Conservation (phyloP, 2,329 filamentous ascomycete genomes). For the Calcarisporium arbuscula region DNA sequence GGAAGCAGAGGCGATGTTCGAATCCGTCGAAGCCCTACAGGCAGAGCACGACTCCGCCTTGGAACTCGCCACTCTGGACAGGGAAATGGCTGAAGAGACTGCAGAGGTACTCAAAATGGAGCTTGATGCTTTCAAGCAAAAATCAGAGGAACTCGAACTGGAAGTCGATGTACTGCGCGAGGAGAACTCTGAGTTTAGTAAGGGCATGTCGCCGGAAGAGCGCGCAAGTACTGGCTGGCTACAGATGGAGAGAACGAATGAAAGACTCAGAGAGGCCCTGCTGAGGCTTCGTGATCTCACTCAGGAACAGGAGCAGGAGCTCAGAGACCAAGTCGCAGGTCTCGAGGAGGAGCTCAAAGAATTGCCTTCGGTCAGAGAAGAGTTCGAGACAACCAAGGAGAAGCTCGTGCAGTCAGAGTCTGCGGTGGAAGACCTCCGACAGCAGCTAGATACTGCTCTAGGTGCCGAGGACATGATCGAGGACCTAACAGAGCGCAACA, state of each 20-base stretch:
- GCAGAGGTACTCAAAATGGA: constrained; percentile 78
- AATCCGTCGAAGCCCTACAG: constrained; percentile 63
- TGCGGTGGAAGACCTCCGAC: constrained; percentile 75
- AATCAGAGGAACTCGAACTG: constrained; percentile 76
- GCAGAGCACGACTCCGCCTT: constrained; percentile 79
- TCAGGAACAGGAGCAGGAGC: constrained; percentile 74
- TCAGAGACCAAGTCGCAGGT: constrained; percentile 66
- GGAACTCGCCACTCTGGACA: constrained; percentile 82
- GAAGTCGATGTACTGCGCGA: constrained; percentile 82
- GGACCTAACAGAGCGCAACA: constrained; percentile 81
- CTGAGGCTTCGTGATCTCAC: constrained; percentile 80
- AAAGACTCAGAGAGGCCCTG: constrained; percentile 78
- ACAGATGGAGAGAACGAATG: constrained; percentile 86
- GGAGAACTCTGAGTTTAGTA: constrained; percentile 77
- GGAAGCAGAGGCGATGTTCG: constrained; percentile 64
- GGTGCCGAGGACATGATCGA: constrained; percentile 93
- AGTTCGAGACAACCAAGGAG: constrained; percentile 64
- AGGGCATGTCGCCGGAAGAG: constrained; percentile 85
- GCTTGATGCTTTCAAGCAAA: constrained; percentile 67
- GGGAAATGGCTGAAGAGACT: constrained; percentile 94
- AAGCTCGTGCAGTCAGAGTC: constrained; percentile 67
- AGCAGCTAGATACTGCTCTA: constrained; percentile 83
- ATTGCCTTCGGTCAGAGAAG: constrained; percentile 57
- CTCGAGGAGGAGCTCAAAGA: constrained; percentile 70
- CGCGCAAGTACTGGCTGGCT: constrained; percentile 81